phyloP scores from a whole-genome alignment of 306 rosid species.

The Vigna trinervia region DNA sequence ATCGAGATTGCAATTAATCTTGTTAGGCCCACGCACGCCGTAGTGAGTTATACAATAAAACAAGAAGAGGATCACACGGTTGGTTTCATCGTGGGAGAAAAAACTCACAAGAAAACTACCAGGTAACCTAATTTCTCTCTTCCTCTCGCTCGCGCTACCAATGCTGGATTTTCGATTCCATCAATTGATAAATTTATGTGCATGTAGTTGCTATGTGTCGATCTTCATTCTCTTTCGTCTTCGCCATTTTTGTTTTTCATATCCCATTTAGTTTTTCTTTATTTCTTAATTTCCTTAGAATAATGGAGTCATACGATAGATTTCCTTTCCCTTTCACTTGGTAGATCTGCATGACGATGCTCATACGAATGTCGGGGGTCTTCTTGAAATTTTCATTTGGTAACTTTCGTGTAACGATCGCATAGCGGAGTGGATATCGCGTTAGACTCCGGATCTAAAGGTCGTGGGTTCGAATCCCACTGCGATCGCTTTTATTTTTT shows the following conservation, averaged over 20 bases:
- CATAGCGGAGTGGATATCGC: constrained; percentile 99
- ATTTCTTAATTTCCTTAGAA: not conserved
- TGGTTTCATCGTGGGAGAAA: constrained; percentile 26
- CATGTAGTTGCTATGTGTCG: not conserved
- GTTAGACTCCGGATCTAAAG: constrained; percentile 99
- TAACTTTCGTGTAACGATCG: constrained; percentile 42
- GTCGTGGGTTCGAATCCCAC: constrained; percentile 99
- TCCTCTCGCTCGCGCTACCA: not conserved
- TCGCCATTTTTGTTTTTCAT: not conserved
- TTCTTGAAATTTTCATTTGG: not conserved
- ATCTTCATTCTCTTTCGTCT: constrained; percentile 30
- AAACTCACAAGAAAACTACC: constrained; percentile 12
- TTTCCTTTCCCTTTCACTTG: constrained; percentile 11
- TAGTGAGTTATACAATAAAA: not conserved
- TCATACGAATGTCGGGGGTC: not conserved
- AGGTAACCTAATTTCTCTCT: constrained; percentile 32
- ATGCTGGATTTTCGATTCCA: not conserved
- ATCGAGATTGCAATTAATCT: not conserved
- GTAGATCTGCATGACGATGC: constrained; percentile 10
- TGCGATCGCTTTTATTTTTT: constrained; percentile 60
- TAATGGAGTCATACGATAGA: not conserved
- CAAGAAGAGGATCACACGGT: not conserved
- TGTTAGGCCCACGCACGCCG: constrained; percentile 15
- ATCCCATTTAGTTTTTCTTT: not conserved
- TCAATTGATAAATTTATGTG: not conserved